Conservation (phyloP, 805 yeast species). For the Metschnikowia continentalis region DNA sequence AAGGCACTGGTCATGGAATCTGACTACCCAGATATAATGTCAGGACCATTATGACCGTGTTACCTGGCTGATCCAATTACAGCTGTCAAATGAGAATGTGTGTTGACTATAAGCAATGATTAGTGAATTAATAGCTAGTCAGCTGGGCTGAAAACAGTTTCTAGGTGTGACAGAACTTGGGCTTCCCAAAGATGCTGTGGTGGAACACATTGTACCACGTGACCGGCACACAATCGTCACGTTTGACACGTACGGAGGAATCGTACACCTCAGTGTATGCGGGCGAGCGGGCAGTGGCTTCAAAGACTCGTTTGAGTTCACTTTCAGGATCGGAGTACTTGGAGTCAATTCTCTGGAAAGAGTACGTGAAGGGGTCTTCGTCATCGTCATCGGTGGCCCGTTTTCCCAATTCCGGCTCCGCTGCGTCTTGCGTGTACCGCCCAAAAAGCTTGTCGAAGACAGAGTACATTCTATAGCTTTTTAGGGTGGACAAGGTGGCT, state of each 20-base stretch:
- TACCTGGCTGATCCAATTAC: too few relatives aligned
- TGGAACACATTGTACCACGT: slow-evolving; percentile 52
- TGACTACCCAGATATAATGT: too few relatives aligned
- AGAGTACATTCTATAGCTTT: not conserved
- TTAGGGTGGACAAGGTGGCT: not conserved
- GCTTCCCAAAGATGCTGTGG: slow-evolving; percentile 48
- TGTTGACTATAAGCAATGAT: not conserved
- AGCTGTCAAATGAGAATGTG: too few relatives aligned
- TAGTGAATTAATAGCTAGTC: not conserved
- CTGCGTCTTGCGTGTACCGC: not conserved
- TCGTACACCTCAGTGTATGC: not conserved
- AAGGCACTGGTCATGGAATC: too few relatives aligned
- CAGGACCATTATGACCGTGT: too few relatives aligned
- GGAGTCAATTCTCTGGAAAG: slow-evolving; percentile 12
- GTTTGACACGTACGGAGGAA: not conserved
- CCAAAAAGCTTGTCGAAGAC: slow-evolving; percentile 2
- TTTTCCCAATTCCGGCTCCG: not conserved
- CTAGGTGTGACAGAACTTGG: slow-evolving; percentile 28
- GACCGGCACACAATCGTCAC: slow-evolving; percentile 40
- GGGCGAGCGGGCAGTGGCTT: not conserved
- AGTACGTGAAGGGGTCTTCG: slow-evolving; percentile 1
- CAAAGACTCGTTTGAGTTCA: not conserved
- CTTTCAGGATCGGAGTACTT: not conserved
- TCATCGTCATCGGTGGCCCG: not conserved
- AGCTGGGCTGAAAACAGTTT: not conserved